A percentile compares a stretch with the other conserved stretches of the same genome.
Conservation (phyloP, 306 rosid genomes). For the Dryas alaskensis region DNA sequence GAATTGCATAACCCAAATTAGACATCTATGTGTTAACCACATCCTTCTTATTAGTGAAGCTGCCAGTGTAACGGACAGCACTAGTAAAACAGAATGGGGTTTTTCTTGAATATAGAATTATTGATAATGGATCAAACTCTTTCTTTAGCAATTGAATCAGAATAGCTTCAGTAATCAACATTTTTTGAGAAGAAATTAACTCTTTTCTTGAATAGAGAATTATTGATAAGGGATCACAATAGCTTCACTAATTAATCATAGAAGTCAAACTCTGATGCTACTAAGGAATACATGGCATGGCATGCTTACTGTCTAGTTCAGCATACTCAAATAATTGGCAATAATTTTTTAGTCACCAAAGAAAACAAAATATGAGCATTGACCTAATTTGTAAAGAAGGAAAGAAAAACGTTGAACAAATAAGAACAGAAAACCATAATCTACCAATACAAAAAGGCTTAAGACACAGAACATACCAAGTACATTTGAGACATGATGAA, state of each 20-base stretch:
- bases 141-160: background rate
- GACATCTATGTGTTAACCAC: background rate
- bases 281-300: background rate
- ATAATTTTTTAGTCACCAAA: too few species aligned
- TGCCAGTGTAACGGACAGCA: background rate
- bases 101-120: background rate
- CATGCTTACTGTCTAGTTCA: background rate
- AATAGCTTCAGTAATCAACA: background rate
- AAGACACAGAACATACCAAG: conserved; percentile 55
- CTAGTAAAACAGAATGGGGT: background rate
- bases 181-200: too few species aligned
- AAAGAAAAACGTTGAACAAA: too few species aligned
- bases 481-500: conserved; percentile 88
- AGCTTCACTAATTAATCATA: background rate
- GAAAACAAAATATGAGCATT: too few species aligned
- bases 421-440: too few species aligned
- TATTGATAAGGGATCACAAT: background rate
- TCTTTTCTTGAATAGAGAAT: background rate
- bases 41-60: background rate
- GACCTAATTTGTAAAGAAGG: too few species aligned
- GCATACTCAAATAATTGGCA: too few species aligned
- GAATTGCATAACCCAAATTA: background rate
- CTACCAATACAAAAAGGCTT: conserved; percentile 5
- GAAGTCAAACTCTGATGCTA: background rate
- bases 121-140: background rate